phyloP scores from a whole-genome alignment of 495 filamentous ascomycete species.

The Neurospora hispaniola region DNA sequence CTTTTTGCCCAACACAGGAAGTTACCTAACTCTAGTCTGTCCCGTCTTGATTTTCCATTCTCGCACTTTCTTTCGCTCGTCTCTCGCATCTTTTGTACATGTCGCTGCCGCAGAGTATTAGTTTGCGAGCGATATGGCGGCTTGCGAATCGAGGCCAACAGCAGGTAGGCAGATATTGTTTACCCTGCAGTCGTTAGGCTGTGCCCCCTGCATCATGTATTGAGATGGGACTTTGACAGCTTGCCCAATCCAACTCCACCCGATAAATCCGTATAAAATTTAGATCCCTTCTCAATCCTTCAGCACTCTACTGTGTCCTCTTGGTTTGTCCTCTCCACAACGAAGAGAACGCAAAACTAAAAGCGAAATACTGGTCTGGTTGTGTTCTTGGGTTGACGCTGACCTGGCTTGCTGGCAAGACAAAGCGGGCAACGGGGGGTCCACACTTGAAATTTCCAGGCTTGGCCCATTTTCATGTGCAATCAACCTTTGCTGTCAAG shows the following conservation, averaged over 20 bases:
- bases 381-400: neutral
- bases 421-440: neutral
- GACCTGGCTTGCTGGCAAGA: neutral
- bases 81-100: neutral
- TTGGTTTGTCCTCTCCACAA: neutral
- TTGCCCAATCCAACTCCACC: neutral
- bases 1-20: neutral
- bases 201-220: neutral
- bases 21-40: too few species aligned
- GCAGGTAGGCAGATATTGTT: neutral
- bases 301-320: neutral
- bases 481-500: neutral
- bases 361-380: neutral
- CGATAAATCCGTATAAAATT: neutral
- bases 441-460: neutral
- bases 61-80: neutral
- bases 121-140: neutral
- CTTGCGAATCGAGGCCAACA: neutral
- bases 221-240: neutral
- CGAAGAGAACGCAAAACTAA: neutral
- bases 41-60: neutral
- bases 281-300: neutral
- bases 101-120: neutral
- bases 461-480: neutral
- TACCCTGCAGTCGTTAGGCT: neutral